Evolutionary conservation across 1,284 basidiomycete genomes (phyloP), one percentile per base, ranked within the genome.

Genomic region (Boletus hoseneyae): DNA sequence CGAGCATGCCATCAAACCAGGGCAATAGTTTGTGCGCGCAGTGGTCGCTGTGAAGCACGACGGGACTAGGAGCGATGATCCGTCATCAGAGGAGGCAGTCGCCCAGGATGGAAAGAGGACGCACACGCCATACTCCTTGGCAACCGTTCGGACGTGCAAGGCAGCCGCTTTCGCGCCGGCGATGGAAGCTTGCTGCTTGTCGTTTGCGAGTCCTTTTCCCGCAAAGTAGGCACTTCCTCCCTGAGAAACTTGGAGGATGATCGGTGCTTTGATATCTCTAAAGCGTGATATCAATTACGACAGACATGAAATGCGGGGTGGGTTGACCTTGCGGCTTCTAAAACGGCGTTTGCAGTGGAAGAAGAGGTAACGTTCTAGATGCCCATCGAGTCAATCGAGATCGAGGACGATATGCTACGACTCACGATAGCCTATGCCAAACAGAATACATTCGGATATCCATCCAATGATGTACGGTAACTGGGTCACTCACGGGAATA

Each of bases 1-100:
- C 88, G 70, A 99, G 91, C 97, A 99, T 98, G 57, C 93, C 96
- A 70, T 99, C 97, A 75, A 98, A 97, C 97, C 97, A 99, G 13
- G 90, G 95, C 52, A 99, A 85, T 58, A 99, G 92, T 76, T 99
- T 99, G 70, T 97, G 80, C 43, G 97, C 97, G 69, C 97, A 99
- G 78, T 99, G 97, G 75, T 99, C 97, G 57, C 93, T 93, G 86
- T 99, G 97, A 68, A 99, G 79, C 57, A 99, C 83, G 64, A 99
- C 97, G 62, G 97, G 97, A 56, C 90, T 93, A 57, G 3, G 51
- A 18, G 54, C 49, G 16, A 19, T 45, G 9, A 30, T 36, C 39
- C 10, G 37, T 40, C 43, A 25, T 49, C 3, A 49, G 37, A 36
- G 36, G 11, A 16, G 30, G 35, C 23, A 33, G 38, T 39, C 18